Evolutionary conservation across 2,329 filamentous ascomycete species (phyloP).

Genomic region (Malbranchea cinnamomea): DNA sequence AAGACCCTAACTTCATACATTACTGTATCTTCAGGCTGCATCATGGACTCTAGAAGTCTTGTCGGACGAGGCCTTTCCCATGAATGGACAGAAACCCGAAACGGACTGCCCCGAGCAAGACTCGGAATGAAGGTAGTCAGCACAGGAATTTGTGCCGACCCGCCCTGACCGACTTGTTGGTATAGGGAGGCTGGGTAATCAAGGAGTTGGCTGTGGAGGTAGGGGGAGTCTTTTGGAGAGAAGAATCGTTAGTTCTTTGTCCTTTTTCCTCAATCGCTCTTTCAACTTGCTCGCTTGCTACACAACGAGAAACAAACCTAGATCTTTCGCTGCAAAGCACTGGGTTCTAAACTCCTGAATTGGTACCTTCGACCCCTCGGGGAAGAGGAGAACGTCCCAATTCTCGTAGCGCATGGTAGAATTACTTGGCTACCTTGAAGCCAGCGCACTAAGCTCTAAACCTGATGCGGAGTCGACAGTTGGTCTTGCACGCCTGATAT

Average conservation of each 20-base stretch:
- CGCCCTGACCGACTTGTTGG: slow-evolving; percentile 11
- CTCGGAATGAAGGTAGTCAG: slow-evolving; percentile 60
- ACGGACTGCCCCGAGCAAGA: slow-evolving; percentile 41
- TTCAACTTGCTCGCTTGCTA: slow-evolving; percentile 6
- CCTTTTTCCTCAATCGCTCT: slow-evolving; percentile 3
- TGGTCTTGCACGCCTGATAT: no score
- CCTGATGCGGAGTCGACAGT: no score
- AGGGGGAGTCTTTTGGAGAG: slow-evolving; percentile 35
- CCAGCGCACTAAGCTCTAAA: no score
- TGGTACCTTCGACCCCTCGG: slow-evolving; percentile 50
- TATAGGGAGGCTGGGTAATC: slow-evolving; percentile 18
- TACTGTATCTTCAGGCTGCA: slow-evolving; percentile 40
- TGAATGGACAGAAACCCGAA: slow-evolving; percentile 60
- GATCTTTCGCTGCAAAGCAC: slow-evolving; percentile 51
- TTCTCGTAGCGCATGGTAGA: slow-evolving; percentile 62
- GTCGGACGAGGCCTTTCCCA: slow-evolving; percentile 52
- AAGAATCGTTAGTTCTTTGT: slow-evolving; percentile 6
- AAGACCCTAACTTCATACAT: slow-evolving; percentile 53
- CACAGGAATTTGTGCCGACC: slow-evolving; percentile 39
- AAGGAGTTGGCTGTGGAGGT: slow-evolving; percentile 31
- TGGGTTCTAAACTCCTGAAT: slow-evolving; percentile 69
- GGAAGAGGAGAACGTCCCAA: slow-evolving; percentile 77
- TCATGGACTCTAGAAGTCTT: slow-evolving; percentile 40
- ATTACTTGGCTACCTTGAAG: no score
- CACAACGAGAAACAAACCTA: slow-evolving; percentile 20